Conservation (phyloP, 345 rosid genomes). For the Arabis alpina region DNA sequence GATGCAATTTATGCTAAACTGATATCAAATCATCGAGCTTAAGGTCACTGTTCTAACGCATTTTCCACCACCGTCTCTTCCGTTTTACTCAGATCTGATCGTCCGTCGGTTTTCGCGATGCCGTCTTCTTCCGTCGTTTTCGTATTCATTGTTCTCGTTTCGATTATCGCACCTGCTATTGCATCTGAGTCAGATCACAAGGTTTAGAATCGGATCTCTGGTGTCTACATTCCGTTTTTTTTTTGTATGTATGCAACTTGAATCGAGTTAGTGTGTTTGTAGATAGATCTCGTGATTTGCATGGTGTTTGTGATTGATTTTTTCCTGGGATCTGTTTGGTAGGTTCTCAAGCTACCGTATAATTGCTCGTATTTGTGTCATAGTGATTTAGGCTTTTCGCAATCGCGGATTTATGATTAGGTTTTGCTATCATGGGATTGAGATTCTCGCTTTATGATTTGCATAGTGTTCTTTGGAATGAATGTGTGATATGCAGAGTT, state of each 20-base stretch:
- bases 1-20: constrained; percentile 12
- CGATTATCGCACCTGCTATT: constrained; percentile 47
- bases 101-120: constrained; percentile 61
- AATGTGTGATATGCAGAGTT: no score
- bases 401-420: constrained; percentile 2
- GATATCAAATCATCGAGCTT: constrained; percentile 18
- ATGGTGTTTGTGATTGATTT: constrained; percentile 22
- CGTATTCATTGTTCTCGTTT: constrained; percentile 45
- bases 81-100: constrained; percentile 56
- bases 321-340: constrained; percentile 27
- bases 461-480: no score
- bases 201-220: constrained; percentile 57
- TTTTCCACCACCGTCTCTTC: constrained; percentile 9
- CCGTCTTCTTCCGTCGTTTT: constrained; percentile 41
- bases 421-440: constrained; percentile 1
- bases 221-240: neutral
- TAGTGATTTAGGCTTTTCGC: constrained; percentile 4
- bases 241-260: neutral
- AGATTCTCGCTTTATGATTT: neutral
- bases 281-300: constrained; percentile 54
- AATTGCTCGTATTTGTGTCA: neutral
- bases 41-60: constrained; percentile 21
- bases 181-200: constrained; percentile 95
- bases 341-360: constrained; percentile 11
- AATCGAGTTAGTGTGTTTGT: constrained; percentile 20